A percentile compares a stretch with the other conserved stretches of the same genome.
Conservation (phyloP, 2,329 filamentous ascomycete species). For the Phialemonium atrogriseum region DNA sequence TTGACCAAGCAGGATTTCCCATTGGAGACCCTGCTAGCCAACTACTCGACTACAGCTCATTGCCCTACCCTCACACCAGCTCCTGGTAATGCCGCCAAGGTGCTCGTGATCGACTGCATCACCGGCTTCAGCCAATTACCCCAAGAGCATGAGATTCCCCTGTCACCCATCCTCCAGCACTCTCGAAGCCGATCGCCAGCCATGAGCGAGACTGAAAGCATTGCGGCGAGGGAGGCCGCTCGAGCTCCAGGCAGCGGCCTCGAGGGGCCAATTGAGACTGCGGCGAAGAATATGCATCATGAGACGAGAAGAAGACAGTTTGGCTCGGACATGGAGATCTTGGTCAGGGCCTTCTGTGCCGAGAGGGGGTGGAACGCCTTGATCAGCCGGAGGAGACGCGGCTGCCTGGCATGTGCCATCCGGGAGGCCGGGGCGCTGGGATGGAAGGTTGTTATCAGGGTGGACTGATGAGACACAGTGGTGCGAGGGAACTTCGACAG, state of each 20-base stretch:
- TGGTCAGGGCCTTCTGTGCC: slow-evolving; percentile 65
- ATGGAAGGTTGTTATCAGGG: slow-evolving; percentile 58
- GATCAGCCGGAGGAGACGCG: slow-evolving; percentile 57
- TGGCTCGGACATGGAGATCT: slow-evolving; percentile 58
- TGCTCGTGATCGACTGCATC: slow-evolving; percentile 57
- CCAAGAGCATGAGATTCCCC: slow-evolving; percentile 34
- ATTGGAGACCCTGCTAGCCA: slow-evolving; percentile 38
- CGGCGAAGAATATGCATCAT: slow-evolving; percentile 44
- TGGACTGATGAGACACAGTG: slow-evolving; percentile 43
- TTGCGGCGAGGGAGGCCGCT: not conserved
- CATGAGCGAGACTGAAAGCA: not conserved
- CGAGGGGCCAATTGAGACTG: slow-evolving; percentile 21
- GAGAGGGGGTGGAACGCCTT: slow-evolving; percentile 68
- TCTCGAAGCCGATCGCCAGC: slow-evolving; percentile 17
- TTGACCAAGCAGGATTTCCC: slow-evolving; percentile 36
- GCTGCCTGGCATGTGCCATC: slow-evolving; percentile 66
- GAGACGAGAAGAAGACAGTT: slow-evolving; percentile 49
- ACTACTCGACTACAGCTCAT: slow-evolving; percentile 21
- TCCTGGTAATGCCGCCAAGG: slow-evolving; percentile 26
- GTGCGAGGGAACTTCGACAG: too few relatives aligned
- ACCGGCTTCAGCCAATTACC: slow-evolving; percentile 40
- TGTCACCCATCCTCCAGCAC: slow-evolving; percentile 37
- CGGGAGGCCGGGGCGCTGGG: slow-evolving; percentile 65
- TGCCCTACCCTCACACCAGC: slow-evolving; percentile 21
- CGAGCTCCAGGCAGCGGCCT: not conserved